phyloP scores from a whole-genome alignment of 179 eudicot genomes.

The Monotropa hypopitys region DNA sequence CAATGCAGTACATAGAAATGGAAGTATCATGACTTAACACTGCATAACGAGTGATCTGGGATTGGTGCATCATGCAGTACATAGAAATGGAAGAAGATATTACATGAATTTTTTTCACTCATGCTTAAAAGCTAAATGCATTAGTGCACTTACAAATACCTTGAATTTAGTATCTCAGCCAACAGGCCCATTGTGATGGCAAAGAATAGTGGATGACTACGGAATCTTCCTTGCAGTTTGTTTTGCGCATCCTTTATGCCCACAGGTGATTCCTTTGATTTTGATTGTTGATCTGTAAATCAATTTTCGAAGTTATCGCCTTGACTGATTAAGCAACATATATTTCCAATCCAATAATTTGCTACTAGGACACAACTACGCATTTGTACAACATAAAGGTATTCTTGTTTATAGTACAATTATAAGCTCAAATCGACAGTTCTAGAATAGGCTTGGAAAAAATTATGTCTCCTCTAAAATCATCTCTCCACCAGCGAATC shows the following conservation, averaged over 20 bases:
- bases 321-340: not conserved
- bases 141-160: constrained; percentile 33
- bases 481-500: not conserved
- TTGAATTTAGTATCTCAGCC: constrained; percentile 91
- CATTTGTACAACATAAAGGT: not conserved
- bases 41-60: not conserved
- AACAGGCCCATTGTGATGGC: constrained; percentile 86
- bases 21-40: too few species aligned
- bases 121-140: constrained; percentile 3
- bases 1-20: too few species aligned
- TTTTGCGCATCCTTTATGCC: constrained; percentile 21
- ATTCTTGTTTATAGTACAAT: not conserved
- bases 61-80: not conserved
- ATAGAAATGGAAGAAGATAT: not conserved
- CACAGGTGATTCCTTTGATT: constrained; percentile 18
- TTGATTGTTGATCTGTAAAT: constrained; percentile 36
- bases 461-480: not conserved
- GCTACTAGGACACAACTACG: not conserved
- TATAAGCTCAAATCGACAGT: not conserved
- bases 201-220: constrained; percentile 81
- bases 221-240: constrained; percentile 40
- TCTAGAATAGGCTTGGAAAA: not conserved
- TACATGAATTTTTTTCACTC: not conserved
- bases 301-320: not conserved
- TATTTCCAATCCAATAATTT: not conserved